Evolutionary conservation across 2,329 filamentous ascomycete species (phyloP), one percentile per base, ranked within the genome.

Genomic region (Hysterium pulicare): DNA sequence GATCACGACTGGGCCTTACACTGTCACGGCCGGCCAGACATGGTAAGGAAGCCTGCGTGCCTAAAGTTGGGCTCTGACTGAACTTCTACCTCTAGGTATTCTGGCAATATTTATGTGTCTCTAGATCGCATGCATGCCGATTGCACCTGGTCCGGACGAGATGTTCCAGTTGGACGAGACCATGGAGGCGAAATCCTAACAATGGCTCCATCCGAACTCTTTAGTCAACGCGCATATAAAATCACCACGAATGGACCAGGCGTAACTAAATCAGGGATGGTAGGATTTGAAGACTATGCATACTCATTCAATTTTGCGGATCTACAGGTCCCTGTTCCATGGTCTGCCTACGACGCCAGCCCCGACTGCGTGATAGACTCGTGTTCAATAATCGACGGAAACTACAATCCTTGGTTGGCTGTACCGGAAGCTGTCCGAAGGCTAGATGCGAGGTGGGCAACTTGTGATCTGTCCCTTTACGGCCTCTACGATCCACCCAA

Each of bases 41-140:
- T n/a, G n/a, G n/a, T n/a, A n/a, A n/a, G n/a, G n/a, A n/a, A n/a
- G n/a, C n/a, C n/a, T n/a, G n/a, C n/a, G n/a, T n/a, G n/a, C n/a
- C n/a, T n/a, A n/a, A n/a, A n/a, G n/a, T n/a, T n/a, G n/a, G n/a
- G n/a, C n/a, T n/a, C n/a, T n/a, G n/a, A n/a, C n/a, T n/a, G n/a
- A n/a, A n/a, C n/a, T n/a, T n/a, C n/a, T n/a, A n/a, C n/a, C 4
- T 50, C 50, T 2, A 49, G 44, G 48, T 53, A 43, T 33, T 53
- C 50, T 7, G 50, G 50, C 1, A 53, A 53, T 23, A 43, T 53
- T 10, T 53, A 53, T 23, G 44, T 53, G n/a, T 53, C 50, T 10
- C 41, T 53, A 6, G 43, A 47, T 20, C 37, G 41, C n/a, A 48
- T 51, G 15, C 36, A 38, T 21, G 50, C 43, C 19, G 2, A 40